A percentile compares a stretch with the other conserved stretches of the same genome.
Evolutionary conservation across 2,329 filamentous ascomycete genomes (phyloP).

Genomic region (Clonostachys rhizophaga): DNA sequence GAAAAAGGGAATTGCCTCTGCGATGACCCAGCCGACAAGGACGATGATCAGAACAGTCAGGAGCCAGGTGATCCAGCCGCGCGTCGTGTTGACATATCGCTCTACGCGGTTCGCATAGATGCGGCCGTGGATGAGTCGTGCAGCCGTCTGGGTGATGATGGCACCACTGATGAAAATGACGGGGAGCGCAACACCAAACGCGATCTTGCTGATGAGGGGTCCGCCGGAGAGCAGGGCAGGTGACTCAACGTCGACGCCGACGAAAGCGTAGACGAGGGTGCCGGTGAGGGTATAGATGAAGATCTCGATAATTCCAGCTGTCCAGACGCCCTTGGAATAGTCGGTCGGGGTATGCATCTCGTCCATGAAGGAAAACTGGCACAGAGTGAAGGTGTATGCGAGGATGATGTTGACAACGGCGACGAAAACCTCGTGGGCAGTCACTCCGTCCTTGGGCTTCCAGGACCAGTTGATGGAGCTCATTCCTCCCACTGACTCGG

Average conservation of each 20-base stretch:
- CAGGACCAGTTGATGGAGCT: conserved; percentile 31
- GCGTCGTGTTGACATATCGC: conserved; percentile 41
- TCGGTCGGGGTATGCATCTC: conserved; percentile 45
- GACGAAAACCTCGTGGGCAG: conserved; percentile 51
- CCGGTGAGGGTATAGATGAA: conserved; percentile 63
- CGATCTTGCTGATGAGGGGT: conserved; percentile 54
- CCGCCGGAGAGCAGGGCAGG: conserved; percentile 66
- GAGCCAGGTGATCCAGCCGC: conserved; percentile 52
- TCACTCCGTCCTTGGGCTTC: conserved; percentile 37
- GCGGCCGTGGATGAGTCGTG: conserved; percentile 39
- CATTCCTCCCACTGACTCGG: conserved; percentile 20
- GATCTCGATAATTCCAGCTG: conserved; percentile 59
- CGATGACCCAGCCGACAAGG: conserved; percentile 64
- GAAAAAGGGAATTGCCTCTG: conserved; percentile 71
- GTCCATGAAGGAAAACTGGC: conserved; percentile 45
- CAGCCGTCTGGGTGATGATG: conserved; percentile 52
- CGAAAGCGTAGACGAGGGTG: conserved; percentile 65
- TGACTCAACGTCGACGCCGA: conserved; percentile 56
- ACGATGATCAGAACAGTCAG: conserved; percentile 53
- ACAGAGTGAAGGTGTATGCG: conserved; percentile 56
- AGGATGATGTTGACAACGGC: conserved; percentile 68
- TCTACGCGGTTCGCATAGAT: conserved; percentile 35
- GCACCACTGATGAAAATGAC: conserved; percentile 73
- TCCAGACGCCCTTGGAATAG: conserved; percentile 49
- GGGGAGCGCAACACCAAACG: conserved; percentile 65